These are phyloP conservation scores for Didymella pomorum DNA, from an alignment of 2,329 filamentous ascomycete genomes.

Conservation along the genomic window DNA sequence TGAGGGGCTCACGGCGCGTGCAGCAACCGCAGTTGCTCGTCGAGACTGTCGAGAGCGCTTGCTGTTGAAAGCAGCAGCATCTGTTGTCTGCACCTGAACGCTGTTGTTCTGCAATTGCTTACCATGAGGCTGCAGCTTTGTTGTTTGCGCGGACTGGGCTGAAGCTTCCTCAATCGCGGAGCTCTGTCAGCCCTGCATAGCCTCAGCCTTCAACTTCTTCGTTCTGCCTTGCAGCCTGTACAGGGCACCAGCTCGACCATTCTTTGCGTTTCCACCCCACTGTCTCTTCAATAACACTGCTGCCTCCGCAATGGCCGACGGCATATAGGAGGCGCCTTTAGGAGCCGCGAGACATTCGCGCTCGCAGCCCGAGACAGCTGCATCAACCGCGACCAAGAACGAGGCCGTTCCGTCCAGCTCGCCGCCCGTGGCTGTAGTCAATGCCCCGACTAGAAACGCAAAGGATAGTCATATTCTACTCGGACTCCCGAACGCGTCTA, in stretches of 20 bases:
- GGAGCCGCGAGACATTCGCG: background rate
- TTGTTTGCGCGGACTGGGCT: conserved; percentile 3
- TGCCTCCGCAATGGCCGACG: background rate
- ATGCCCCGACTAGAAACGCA: background rate
- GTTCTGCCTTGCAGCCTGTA: conserved; percentile 22
- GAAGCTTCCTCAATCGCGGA: background rate
- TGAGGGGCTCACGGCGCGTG: conserved; percentile 17
- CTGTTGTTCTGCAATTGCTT: conserved; percentile 7
- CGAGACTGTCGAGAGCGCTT: conserved; percentile 1
- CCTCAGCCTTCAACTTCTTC: conserved; percentile 16
- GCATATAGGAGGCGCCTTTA: background rate
- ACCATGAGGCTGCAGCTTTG: conserved; percentile 2
- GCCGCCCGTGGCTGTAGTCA: background rate
- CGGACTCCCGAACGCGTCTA: background rate
- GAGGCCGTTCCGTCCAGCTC: background rate
- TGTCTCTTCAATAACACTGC: background rate
- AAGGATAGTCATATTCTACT: background rate
- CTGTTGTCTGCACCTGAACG: background rate
- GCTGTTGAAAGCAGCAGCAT: background rate
- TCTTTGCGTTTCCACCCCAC: conserved; percentile 16
- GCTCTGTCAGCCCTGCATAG: conserved; percentile 22
- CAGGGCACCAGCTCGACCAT: conserved; percentile 2
- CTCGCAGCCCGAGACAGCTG: background rate
- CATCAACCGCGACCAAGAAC: background rate
- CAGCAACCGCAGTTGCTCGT: conserved; percentile 5